Evolutionary conservation across 2,329 filamentous ascomycete species (phyloP).

Genomic region (Harringtonia aguacate): DNA sequence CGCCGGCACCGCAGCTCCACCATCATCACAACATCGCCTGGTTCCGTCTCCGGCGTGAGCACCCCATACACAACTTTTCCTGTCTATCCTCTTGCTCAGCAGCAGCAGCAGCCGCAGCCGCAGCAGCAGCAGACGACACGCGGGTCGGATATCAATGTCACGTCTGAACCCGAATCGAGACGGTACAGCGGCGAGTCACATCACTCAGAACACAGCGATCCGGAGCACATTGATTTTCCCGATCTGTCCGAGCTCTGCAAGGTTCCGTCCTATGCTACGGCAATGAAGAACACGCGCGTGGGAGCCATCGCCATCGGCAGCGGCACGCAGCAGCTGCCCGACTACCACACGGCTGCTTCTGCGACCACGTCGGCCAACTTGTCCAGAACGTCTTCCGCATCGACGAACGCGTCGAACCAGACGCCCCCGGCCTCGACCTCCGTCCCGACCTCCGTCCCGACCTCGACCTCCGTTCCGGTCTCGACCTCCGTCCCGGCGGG

Average conservation of each 20-base stretch:
- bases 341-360: slow-evolving; percentile 50
- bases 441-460: neutral
- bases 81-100: slow-evolving; percentile 2
- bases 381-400: slow-evolving; percentile 33
- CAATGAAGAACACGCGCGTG: slow-evolving; percentile 50
- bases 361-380: slow-evolving; percentile 33
- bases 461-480: neutral
- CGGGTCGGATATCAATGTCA: neutral
- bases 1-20: slow-evolving; percentile 31
- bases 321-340: slow-evolving; percentile 41
- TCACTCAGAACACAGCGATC: slow-evolving; percentile 40
- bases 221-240: slow-evolving; percentile 44
- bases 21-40: slow-evolving; percentile 13
- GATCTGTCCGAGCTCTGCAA: slow-evolving; percentile 58
- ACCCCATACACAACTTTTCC: slow-evolving; percentile 28
- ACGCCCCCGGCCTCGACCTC: neutral
- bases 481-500: neutral
- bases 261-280: slow-evolving; percentile 69
- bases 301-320: slow-evolving; percentile 39
- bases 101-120: slow-evolving; percentile 21
- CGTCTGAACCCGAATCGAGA: slow-evolving; percentile 34
- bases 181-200: slow-evolving; percentile 39
- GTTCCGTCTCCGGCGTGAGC: slow-evolving; percentile 28
- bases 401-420: neutral
- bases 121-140: slow-evolving; percentile 16